Conservation (phyloP, 2,329 filamentous ascomycete species). For the Fusarium mangiferae region DNA sequence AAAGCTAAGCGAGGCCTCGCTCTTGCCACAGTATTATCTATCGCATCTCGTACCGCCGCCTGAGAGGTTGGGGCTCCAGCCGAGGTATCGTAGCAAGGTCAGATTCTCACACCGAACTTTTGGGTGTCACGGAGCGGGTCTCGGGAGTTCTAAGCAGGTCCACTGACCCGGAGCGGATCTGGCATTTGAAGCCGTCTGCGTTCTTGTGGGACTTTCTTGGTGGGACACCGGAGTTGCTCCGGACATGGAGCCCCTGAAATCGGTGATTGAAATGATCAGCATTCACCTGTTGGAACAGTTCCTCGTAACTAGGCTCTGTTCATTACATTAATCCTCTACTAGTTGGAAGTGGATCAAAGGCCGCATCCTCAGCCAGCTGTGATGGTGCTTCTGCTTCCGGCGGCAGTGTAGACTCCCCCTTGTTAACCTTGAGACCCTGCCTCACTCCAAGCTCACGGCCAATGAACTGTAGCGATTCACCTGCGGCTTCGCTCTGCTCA, state of each 20-base stretch:
- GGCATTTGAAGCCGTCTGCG: slow-evolving; percentile 1
- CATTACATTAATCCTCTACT: slow-evolving; percentile 28
- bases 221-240: background rate
- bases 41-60: background rate
- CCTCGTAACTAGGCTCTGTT: background rate
- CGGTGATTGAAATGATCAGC: background rate
- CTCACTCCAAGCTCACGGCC: slow-evolving; percentile 52
- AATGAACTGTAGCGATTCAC: slow-evolving; percentile 45
- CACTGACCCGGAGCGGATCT: background rate
- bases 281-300: background rate
- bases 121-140: slow-evolving; percentile 8
- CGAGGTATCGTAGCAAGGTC: background rate
- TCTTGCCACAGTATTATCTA: slow-evolving; percentile 6
- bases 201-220: background rate
- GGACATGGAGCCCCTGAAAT: slow-evolving; percentile 1
- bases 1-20: background rate
- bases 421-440: slow-evolving; percentile 47
- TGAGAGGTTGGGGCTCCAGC: background rate
- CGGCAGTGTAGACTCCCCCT: slow-evolving; percentile 36
- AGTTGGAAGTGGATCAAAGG: slow-evolving; percentile 25
- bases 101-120: background rate
- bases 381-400: slow-evolving; percentile 43
- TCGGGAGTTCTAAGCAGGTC: background rate
- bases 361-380: slow-evolving; percentile 27
- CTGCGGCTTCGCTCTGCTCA: slow-evolving; percentile 45